Evolutionary conservation across 345 rosid genomes (phyloP).

Genomic region (Eutrema yunnanense): DNA sequence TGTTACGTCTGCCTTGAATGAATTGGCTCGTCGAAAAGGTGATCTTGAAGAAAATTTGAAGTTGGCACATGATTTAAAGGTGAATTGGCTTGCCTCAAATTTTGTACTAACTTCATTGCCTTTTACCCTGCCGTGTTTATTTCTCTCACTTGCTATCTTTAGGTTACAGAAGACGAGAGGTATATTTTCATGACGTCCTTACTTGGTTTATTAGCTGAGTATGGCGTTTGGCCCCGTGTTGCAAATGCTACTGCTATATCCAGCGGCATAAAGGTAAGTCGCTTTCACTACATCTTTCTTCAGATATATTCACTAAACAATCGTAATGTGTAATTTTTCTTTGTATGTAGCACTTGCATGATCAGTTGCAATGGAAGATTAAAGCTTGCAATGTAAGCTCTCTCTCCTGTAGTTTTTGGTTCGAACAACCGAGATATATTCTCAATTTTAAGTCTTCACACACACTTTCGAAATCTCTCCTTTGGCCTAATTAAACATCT

Average conservation of each 20-base stretch:
- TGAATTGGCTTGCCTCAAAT: constrained; percentile 10
- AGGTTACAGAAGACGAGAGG: constrained; percentile 83
- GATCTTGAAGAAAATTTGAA: constrained; percentile 79
- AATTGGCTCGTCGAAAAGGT: constrained; percentile 67
- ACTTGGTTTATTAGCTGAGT: constrained; percentile 81
- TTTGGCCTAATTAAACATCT: neutral
- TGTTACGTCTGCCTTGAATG: constrained; percentile 65
- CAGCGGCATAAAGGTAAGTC: constrained; percentile 61
- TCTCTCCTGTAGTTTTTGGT: constrained; percentile 8
- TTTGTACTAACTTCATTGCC: neutral
- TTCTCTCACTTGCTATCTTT: constrained; percentile 16
- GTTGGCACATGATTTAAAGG: constrained; percentile 83
- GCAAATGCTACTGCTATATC: constrained; percentile 69
- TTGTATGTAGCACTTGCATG: constrained; percentile 62
- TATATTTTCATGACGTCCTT: constrained; percentile 77
- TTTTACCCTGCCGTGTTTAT: neutral
- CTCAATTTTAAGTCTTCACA: neutral
- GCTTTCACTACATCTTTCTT: constrained; percentile 6
- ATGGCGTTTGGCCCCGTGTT: constrained; percentile 65
- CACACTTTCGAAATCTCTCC: constrained; percentile 1
- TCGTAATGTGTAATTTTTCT: neutral
- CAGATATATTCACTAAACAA: neutral
- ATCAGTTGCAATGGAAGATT: constrained; percentile 82
- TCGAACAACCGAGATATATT: neutral
- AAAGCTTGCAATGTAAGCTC: constrained; percentile 71